phyloP scores from a whole-genome alignment of 768 basidiomycete genomes.

The Termitomyces sp. region DNA sequence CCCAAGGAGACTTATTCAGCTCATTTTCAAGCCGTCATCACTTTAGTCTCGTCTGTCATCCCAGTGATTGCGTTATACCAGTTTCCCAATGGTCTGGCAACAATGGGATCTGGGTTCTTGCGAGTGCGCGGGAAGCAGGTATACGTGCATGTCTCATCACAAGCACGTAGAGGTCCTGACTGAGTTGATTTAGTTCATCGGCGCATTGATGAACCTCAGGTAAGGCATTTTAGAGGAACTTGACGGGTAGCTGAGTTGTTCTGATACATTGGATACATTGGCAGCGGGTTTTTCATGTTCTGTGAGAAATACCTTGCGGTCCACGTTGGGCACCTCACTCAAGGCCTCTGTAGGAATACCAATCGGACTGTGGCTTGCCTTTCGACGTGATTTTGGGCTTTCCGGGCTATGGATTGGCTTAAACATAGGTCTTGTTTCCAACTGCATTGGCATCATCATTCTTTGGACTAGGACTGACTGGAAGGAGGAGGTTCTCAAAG shows the following conservation, averaged over 20 bases:
- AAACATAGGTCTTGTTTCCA: neutral
- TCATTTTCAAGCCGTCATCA: conserved; percentile 39
- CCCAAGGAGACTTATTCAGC: neutral
- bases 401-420: conserved; percentile 9
- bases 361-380: conserved; percentile 1
- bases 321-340: too few species aligned
- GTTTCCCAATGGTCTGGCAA: conserved; percentile 71
- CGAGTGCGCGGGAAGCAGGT: conserved; percentile 78
- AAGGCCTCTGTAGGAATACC: neutral
- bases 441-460: neutral
- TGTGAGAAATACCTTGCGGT: neutral
- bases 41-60: conserved; percentile 58
- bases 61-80: conserved; percentile 76
- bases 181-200: conserved; percentile 40
- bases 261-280: neutral
- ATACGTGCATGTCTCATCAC: conserved; percentile 7
- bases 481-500: conserved; percentile 9
- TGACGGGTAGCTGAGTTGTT: neutral
- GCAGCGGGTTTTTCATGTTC: neutral
- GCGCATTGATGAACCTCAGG: conserved; percentile 76
- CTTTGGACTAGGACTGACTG: conserved; percentile 8
- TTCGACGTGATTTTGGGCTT: conserved; percentile 1
- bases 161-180: neutral
- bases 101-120: conserved; percentile 68
- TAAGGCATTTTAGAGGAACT: conserved; percentile 14